Evolutionary conservation across 2,329 filamentous ascomycete genomes (phyloP), one percentile per base, ranked within the genome.

Genomic region (Colletotrichum sp.): DNA sequence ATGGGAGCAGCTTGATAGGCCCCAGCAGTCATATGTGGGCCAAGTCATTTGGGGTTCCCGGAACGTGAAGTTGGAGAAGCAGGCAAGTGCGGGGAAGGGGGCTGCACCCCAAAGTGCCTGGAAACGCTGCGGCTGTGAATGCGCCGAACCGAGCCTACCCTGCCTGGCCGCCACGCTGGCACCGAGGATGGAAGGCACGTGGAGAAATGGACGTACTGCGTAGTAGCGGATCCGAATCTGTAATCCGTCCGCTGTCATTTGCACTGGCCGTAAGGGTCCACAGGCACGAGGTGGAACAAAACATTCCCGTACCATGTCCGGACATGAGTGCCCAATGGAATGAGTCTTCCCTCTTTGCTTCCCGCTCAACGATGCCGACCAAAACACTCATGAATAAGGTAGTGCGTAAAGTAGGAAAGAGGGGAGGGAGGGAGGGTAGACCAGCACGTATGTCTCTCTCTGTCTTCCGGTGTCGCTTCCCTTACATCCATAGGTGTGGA

Each of bases 61-160:
- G 48, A 30, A 30, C 28, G 28, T 30, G 28, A 55, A 67, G 63
- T 75, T 67, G 73, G 73, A 75, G 73, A 75, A 75, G 58, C 43
- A 48, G 48, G 67, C 43, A 63, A 48, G 73, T 75, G 73, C 69
- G 73, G 73, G 70, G 73, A 67, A 75, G 36, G 32, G 38, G 57
- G 36, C 68, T 72, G 72, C 71, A 69, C 71, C 57, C 64, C 55
- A 30, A 67, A 48, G 21, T 67, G 38, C 21, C 28, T 13, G 43
- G 43, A 48, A 48, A 48, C 18, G 43, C n/a, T 48, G 43, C 43
- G 10, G 43, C 38, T 43, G 18, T 48, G 43, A 48, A 21, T n/a
- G 43, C 43, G n/a, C 43, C 43, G n/a, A 48, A 48, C n/a, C 43
- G n/a, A 48, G 43, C 43, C 43, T 48, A 48, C 43, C 43, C n/a